Evolutionary conservation across 2,329 filamentous ascomycete species (phyloP).

Genomic region (Neoscytalidium dimidiatum): DNA sequence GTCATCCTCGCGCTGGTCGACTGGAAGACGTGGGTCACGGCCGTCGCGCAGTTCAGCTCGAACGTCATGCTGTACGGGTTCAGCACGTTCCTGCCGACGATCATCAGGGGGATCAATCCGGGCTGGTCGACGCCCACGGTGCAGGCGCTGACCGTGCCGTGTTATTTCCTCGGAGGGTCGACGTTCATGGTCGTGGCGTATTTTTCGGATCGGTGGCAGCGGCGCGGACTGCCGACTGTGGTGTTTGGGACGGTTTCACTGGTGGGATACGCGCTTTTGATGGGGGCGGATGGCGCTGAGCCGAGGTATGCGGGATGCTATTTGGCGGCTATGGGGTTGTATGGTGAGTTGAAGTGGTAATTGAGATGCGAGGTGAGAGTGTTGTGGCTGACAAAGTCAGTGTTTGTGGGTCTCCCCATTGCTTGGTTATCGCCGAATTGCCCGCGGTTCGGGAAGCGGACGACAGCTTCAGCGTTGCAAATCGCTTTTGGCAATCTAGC

Average conservation of each 20-base stretch:
- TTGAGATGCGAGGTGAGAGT: neutral
- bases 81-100: constrained; percentile 77
- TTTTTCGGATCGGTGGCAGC: constrained; percentile 68
- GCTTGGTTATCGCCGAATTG: constrained; percentile 68
- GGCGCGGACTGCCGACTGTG: constrained; percentile 65
- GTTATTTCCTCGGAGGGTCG: constrained; percentile 71
- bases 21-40: constrained; percentile 76
- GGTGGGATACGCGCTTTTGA: constrained; percentile 56
- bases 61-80: constrained; percentile 80
- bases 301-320: constrained; percentile 69
- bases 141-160: constrained; percentile 76
- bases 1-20: constrained; percentile 69
- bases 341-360: constrained; percentile 39
- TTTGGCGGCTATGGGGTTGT: constrained; percentile 73
- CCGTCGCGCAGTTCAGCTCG: constrained; percentile 68
- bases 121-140: constrained; percentile 64
- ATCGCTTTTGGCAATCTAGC: constrained; percentile 69
- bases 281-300: neutral
- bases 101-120: constrained; percentile 68
- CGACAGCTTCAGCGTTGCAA: constrained; percentile 71
- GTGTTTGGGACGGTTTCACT: constrained; percentile 65
- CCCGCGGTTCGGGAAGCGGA: constrained; percentile 75
- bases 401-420: constrained; percentile 57
- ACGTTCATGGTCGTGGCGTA: constrained; percentile 68
- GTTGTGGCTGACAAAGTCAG: neutral